Evolutionary conservation across 2,329 filamentous ascomycete genomes (phyloP).

Genomic region (Polytolypa hystricis): DNA sequence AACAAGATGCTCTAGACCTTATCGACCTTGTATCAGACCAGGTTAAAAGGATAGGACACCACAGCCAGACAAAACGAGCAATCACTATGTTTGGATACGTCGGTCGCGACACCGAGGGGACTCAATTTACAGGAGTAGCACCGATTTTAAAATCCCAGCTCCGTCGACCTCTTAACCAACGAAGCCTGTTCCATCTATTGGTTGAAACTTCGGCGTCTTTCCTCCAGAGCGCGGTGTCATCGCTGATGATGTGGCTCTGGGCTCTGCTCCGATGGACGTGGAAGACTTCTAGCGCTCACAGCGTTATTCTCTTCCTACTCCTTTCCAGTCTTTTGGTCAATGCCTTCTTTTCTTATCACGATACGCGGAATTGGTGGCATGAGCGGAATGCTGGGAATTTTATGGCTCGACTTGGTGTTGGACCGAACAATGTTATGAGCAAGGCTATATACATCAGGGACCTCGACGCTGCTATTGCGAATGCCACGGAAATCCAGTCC

Average conservation of each 20-base stretch:
- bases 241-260: conserved; percentile 66
- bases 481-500: conserved; percentile 20
- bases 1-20: conserved; percentile 38
- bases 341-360: conserved; percentile 60
- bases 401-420: conserved; percentile 71
- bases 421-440: conserved; percentile 69
- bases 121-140: conserved; percentile 27
- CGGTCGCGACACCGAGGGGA: conserved; percentile 32
- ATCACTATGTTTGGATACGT: conserved; percentile 39
- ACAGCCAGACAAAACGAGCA: conserved; percentile 38
- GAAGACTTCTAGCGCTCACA: conserved; percentile 60
- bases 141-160: conserved; percentile 24
- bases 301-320: conserved; percentile 60
- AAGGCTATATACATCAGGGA: conserved; percentile 76
- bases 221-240: conserved; percentile 61
- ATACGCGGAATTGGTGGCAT: conserved; percentile 69
- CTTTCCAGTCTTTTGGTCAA: conserved; percentile 61
- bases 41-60: conserved; percentile 35
- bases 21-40: conserved; percentile 41
- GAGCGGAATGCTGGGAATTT: conserved; percentile 71
- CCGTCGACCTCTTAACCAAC: conserved; percentile 48
- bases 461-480: conserved; percentile 53
- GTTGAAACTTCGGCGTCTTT: conserved; percentile 63
- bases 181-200: conserved; percentile 57
- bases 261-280: conserved; percentile 54